Evolutionary conservation across 768 basidiomycete species (phyloP), one percentile per base, ranked within the genome.

Genomic region (Amyloporia xantha): DNA sequence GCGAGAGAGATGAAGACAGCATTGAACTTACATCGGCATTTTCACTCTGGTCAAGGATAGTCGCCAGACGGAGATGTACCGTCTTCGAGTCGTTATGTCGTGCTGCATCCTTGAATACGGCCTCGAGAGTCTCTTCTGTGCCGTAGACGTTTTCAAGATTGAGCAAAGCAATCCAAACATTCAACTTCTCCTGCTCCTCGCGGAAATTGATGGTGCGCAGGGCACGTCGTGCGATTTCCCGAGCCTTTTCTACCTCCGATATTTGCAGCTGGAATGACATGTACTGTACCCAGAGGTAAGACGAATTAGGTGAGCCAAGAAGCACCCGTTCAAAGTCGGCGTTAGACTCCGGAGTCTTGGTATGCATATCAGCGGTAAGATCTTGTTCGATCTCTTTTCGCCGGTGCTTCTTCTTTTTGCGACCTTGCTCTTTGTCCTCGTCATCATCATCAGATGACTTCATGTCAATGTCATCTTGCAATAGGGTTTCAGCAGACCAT

Each of bases 201-300:
- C 95, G 80, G 73, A 95, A 97, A 62, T 77, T 86, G 68, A 99
- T 98, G 10, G 84, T 85, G 52, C 79, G 73, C 39, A 97, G 72
- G 4, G 93, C 95, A 20, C 90, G 81, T 46, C 80, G 77, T 41
- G 83, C 94, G 44, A 93, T 83, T 62, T 87, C 84, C 38, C 92
- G 79, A 12, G 95, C 96, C 66, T 94, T 96, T 59, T 93, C 94
- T 48, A 96, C 72, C 68, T 99, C 95, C 25, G 94, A 91, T n/a
- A 99, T 78, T 56, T 92, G 92, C 10, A 98, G 73, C 59, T 94
- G 91, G 79, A 97, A 95, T 7, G 96, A 95, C 92, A 99, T 98
- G 66, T 93, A 99, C 65, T 97, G 94, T 50, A 99, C 84, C 96
- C 96, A 99, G 27, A 98, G 76, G 68, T 87, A 96, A 0, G 96